Evolutionary conservation across 106 monocot species (phyloP), one percentile per base, ranked within the genome.

Genomic region (Acorus calamus): DNA sequence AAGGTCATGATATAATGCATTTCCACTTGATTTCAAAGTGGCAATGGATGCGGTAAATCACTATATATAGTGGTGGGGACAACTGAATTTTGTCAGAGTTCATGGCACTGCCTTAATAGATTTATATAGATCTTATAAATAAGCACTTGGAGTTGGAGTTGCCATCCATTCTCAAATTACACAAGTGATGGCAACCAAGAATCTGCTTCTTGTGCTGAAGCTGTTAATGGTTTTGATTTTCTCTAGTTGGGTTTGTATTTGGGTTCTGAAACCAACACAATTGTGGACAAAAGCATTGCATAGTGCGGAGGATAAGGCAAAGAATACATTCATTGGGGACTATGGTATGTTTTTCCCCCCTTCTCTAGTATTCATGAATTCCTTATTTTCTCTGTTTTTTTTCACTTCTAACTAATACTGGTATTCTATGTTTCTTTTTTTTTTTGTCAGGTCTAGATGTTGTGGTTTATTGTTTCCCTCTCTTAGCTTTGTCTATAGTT

Each of bases 221-320:
- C 46, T 86, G 8, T 70, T 61, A 14, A 80, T 82, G 72, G 54
- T 53, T 14, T 6, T 69, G 61, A 44, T 77, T 11, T 56, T 84
- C 8, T 63, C 81, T 7, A 67, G 61, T 42, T 87, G 87, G 87
- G 55, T 67, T 8, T 76, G 79, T 61, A 42, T 87, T 11, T 92
- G 86, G 92, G 66, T 82, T 66, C 74, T 92, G 59, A 87, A 81
- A 52, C 92, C 92, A 28, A 92, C 92, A 14, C 61, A 64, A 45
- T 6, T 54, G 8, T 92, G 92, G 92, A 92, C 87, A 66, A 83
- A 54, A 64, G 73, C 81, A 43, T 92, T 84, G 92, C 92, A 84
- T 60, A 62, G 11, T 3, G 92, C 84, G 8, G 84, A 87, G 42
- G 81, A 79, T 42, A 14, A 77, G 52, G 79, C 81, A 46, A 65